phyloP scores from a whole-genome alignment of 352 stramenopile genomes.

The Phytophthora litchii region DNA sequence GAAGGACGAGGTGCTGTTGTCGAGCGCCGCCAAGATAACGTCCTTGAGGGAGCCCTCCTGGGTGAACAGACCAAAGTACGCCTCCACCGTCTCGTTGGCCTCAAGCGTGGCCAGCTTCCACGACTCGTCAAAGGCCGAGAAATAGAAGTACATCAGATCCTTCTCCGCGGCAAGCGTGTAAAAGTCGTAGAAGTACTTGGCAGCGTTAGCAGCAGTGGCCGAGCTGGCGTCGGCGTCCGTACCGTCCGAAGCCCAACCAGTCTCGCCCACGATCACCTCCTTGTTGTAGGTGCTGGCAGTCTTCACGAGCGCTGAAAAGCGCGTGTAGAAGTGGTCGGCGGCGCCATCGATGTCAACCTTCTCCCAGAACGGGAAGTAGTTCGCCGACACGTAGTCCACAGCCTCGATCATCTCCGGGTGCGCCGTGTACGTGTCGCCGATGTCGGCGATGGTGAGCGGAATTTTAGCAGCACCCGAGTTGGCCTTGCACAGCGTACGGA shows the following conservation, averaged over 20 bases:
- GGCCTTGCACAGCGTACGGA: slow-evolving; percentile 49
- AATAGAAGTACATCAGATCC: slow-evolving; percentile 71
- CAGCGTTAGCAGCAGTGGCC: slow-evolving; percentile 43
- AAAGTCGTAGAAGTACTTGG: slow-evolving; percentile 69
- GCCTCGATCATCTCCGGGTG: slow-evolving; percentile 61
- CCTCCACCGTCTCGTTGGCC: slow-evolving; percentile 67
- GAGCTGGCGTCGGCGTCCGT: slow-evolving; percentile 33
- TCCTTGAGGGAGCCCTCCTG: slow-evolving; percentile 56
- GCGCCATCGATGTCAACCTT: slow-evolving; percentile 41
- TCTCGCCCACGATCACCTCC: slow-evolving; percentile 72
- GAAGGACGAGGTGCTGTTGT: slow-evolving; percentile 35
- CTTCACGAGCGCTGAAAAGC: slow-evolving; percentile 44
- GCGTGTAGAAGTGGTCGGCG: slow-evolving; percentile 51
- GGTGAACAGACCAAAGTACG: slow-evolving; percentile 73
- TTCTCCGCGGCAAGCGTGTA: slow-evolving; percentile 55
- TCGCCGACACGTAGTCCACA: slow-evolving; percentile 67
- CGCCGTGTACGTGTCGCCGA: slow-evolving; percentile 54
- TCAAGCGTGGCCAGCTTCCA: slow-evolving; percentile 62
- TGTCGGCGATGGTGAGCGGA: slow-evolving; percentile 72
- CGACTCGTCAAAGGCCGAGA: slow-evolving; percentile 63
- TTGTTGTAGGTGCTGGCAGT: slow-evolving; percentile 46
- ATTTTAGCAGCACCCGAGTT: slow-evolving; percentile 37
- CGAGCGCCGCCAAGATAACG: slow-evolving; percentile 39
- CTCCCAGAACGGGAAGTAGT: slow-evolving; percentile 79
- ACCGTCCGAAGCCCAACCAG: slow-evolving; percentile 62